Evolutionary conservation across 2,329 filamentous ascomycete species (phyloP).

Genomic region (Uncinocarpus reesii): DNA sequence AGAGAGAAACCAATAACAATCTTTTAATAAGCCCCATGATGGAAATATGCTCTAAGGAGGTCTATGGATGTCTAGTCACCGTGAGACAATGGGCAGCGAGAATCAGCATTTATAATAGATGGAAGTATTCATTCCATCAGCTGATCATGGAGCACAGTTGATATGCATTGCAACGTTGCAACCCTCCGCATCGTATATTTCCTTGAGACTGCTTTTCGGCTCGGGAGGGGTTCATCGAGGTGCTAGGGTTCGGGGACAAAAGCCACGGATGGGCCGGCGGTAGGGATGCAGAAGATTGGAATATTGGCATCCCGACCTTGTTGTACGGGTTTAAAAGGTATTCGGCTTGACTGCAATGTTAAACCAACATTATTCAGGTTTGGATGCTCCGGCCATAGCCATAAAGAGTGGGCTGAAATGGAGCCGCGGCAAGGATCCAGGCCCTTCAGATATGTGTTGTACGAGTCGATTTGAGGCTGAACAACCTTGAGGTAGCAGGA

Average conservation of each 20-base stretch:
- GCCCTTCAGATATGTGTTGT: no score
- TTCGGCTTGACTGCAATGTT: no score
- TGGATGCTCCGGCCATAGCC: no score
- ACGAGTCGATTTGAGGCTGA: no score
- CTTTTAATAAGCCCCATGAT: slow-evolving; percentile 7
- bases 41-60: not conserved
- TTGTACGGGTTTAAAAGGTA: no score
- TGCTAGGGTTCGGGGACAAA: slow-evolving; percentile 3
- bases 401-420: no score
- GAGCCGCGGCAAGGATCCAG: no score
- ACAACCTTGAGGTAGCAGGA: no score
- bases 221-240: not conserved
- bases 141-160: not conserved
- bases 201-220: not conserved
- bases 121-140: not conserved
- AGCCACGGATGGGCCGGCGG: no score
- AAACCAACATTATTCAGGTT: no score
- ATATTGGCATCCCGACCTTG: no score
- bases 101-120: not conserved
- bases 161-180: slow-evolving; percentile 7
- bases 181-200: slow-evolving; percentile 4
- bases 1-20: slow-evolving; percentile 8
- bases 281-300: no score
- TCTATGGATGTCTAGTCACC: not conserved
- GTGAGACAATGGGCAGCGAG: not conserved